phyloP scores from a whole-genome alignment of 768 basidiomycete species.

The Calocybe gangraenosa region DNA sequence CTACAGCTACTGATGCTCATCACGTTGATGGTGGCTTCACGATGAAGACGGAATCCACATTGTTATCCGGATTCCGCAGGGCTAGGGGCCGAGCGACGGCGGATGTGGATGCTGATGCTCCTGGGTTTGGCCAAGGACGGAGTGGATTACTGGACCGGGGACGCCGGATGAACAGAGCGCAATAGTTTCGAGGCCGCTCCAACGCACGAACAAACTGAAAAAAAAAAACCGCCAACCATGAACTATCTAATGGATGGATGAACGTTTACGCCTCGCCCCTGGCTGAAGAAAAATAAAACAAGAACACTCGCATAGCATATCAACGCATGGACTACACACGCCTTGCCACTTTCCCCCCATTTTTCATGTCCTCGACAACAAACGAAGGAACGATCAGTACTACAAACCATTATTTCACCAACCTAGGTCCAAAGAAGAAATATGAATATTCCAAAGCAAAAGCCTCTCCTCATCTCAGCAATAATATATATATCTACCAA shows the following conservation, averaged over 20 bases:
- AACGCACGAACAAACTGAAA: too few relatives aligned
- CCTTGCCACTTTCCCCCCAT: not conserved
- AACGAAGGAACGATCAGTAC: too few relatives aligned
- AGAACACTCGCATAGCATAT: slow-evolving; percentile 11
- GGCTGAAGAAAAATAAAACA: slow-evolving; percentile 9
- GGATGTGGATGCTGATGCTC: slow-evolving; percentile 48
- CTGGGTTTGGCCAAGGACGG: slow-evolving; percentile 61
- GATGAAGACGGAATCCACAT: slow-evolving; percentile 20
- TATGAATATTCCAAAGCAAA: not conserved
- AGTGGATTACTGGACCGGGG: slow-evolving; percentile 55
- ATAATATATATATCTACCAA: slow-evolving; percentile 5
- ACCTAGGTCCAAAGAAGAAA: too few relatives aligned
- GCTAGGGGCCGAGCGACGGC: slow-evolving; percentile 52
- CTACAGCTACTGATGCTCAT: slow-evolving; percentile 14
- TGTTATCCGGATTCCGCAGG: slow-evolving; percentile 24
- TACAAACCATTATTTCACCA: too few relatives aligned
- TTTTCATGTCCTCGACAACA: too few relatives aligned
- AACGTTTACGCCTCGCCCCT: too few relatives aligned
- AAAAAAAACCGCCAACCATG: not conserved
- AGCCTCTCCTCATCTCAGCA: slow-evolving; percentile 14
- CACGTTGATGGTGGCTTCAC: slow-evolving; percentile 19
- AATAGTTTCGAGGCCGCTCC: not conserved
- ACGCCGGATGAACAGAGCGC: slow-evolving; percentile 13
- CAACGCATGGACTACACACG: not conserved
- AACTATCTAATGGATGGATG: not conserved